Percentiles rank a stretch among this genome's conserved stretches.
Evolutionary conservation across 192 early-diverging fungal genomes (phyloP).

Genomic region (Irineochytrium annulatum): DNA sequence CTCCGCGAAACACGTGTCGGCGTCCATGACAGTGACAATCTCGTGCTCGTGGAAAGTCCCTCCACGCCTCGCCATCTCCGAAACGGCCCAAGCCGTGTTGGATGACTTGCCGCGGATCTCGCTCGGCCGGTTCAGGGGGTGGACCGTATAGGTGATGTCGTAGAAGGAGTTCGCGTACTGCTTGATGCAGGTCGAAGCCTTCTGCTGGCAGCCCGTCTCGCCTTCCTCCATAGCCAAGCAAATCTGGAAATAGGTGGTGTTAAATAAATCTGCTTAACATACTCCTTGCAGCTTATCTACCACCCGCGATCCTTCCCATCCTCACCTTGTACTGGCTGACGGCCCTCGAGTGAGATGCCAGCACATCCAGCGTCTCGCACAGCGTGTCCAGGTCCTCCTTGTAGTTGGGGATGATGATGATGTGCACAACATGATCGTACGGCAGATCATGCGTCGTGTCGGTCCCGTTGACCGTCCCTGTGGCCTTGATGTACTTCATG

Average conservation of each 20-base stretch:
- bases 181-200: conserved; percentile 35
- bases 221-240: conserved; percentile 59
- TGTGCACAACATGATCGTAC: conserved; percentile 27
- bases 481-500: conserved; percentile 38
- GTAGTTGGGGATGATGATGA: conserved; percentile 58
- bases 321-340: conserved; percentile 28
- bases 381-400: conserved; percentile 48
- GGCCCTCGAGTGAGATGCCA: conserved; percentile 33
- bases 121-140: conserved; percentile 39
- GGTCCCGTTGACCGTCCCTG: conserved; percentile 29
- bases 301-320: background rate
- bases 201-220: conserved; percentile 37
- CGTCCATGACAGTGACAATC: conserved; percentile 53
- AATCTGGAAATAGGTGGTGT: conserved; percentile 23
- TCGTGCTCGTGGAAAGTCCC: conserved; percentile 5
- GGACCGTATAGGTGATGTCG: conserved; percentile 40
- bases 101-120: conserved; percentile 53
- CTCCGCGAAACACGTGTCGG: conserved; percentile 52
- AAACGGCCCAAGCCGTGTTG: conserved; percentile 51
- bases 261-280: background rate
- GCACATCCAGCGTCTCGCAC: conserved; percentile 46
- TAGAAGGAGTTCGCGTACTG: conserved; percentile 42
- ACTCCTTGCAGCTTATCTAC: background rate
- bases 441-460: conserved; percentile 32
- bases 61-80: conserved; percentile 13